Evolutionary conservation across 805 yeast genomes (phyloP).

Genomic region (Metschnikowia dekortorum): DNA sequence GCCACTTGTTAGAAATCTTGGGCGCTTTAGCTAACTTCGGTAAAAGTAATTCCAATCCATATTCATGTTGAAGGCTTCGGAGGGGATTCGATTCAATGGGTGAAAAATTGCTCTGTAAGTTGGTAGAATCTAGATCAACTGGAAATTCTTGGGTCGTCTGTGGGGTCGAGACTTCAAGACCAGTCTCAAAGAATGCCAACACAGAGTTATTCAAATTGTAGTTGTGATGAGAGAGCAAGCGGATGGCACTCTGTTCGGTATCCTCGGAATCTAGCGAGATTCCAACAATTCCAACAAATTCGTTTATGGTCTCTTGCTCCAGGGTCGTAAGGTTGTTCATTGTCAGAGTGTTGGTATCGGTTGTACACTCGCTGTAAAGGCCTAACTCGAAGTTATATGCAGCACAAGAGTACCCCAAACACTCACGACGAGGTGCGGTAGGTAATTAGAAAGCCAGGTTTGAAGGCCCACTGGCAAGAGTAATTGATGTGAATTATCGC

Average conservation of each 20-base stretch:
- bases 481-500: no score
- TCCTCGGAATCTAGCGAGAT: slow-evolving; percentile 12
- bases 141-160: not conserved
- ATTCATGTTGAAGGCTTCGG: slow-evolving; percentile 25
- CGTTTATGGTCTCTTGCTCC: slow-evolving; percentile 12
- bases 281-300: slow-evolving; percentile 15
- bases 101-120: not conserved
- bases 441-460: no score
- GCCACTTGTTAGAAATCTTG: slow-evolving; percentile 37
- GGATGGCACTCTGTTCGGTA: slow-evolving; percentile 8
- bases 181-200: slow-evolving; percentile 55
- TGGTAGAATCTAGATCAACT: slow-evolving; percentile 3
- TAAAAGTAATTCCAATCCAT: slow-evolving; percentile 23
- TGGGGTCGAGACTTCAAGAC: slow-evolving; percentile 25
- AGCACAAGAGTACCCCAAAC: not conserved
- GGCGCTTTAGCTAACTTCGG: slow-evolving; percentile 41
- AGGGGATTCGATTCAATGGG: not conserved
- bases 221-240: slow-evolving; percentile 19
- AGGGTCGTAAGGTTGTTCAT: slow-evolving; percentile 6
- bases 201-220: slow-evolving; percentile 62
- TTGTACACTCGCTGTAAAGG: not conserved
- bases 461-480: no score
- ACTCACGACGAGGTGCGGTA: no score
- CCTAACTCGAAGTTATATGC: not conserved
- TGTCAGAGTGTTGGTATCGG: not conserved